These are phyloP conservation scores for Vigna radiata DNA, from an alignment of 306 rosid species.

Conservation along the genomic window DNA sequence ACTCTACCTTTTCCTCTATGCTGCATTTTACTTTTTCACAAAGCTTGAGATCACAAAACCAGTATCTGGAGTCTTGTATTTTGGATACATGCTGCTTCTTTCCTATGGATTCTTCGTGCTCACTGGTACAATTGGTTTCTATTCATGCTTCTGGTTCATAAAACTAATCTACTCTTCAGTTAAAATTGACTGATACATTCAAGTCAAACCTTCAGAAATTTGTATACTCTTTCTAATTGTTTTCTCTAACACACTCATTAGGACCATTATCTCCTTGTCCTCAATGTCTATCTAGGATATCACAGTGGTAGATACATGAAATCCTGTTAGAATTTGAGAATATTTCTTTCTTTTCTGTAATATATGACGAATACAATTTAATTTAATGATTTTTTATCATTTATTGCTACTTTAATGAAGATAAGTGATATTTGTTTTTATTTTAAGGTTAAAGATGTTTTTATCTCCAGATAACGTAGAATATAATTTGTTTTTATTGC, in stretches of 20 bases:
- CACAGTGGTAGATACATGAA: not conserved
- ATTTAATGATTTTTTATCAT: too few relatives aligned
- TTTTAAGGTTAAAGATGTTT: too few relatives aligned
- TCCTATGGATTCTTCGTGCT: constrained; percentile 81
- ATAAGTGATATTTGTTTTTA: too few relatives aligned
- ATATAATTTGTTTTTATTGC: too few relatives aligned
- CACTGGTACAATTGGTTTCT: constrained; percentile 93
- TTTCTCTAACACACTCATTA: constrained; percentile 44
- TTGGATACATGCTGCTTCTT: constrained; percentile 89
- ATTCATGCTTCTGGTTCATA: constrained; percentile 87
- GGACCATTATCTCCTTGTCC: constrained; percentile 45
- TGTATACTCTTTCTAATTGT: constrained; percentile 22
- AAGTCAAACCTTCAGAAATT: constrained; percentile 49
- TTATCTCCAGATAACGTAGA: too few relatives aligned
- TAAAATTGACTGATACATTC: constrained; percentile 74
- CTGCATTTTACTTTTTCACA: constrained; percentile 90
- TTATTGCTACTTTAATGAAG: too few relatives aligned
- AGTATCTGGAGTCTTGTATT: constrained; percentile 82
- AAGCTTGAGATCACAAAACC: constrained; percentile 91
- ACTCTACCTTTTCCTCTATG: constrained; percentile 82
- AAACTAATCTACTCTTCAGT: constrained; percentile 89
- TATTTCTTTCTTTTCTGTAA: too few relatives aligned
- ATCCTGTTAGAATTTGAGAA: too few relatives aligned
- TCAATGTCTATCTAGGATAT: constrained; percentile 29
- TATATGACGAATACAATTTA: too few relatives aligned